Percentiles rank a stretch among this genome's conserved stretches.
Conservation (phyloP, 2,329 filamentous ascomycete genomes). For the Xylariales sp. region DNA sequence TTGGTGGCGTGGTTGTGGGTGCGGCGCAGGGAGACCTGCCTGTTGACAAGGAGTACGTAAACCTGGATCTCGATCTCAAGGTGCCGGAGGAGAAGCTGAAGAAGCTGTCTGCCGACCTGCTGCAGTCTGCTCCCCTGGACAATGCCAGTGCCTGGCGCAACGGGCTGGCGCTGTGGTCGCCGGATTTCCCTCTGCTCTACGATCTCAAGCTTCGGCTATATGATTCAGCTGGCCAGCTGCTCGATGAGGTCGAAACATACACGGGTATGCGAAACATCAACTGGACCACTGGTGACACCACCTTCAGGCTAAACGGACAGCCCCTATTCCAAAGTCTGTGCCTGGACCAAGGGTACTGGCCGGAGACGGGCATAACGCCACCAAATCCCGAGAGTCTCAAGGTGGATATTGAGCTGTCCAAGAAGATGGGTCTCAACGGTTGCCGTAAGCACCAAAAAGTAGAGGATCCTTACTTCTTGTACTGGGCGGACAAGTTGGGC, state of each 20-base stretch:
- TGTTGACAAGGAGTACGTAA: conserved; percentile 43
- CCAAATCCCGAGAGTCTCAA: conserved; percentile 41
- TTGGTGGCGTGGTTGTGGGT: conserved; percentile 43
- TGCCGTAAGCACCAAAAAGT: conserved; percentile 64
- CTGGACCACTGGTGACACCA: conserved; percentile 54
- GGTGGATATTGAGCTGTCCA: conserved; percentile 49
- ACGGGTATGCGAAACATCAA: conserved; percentile 57
- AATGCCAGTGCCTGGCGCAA: conserved; percentile 42
- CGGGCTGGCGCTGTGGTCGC: conserved; percentile 58
- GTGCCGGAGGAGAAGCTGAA: conserved; percentile 36
- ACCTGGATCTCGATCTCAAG: conserved; percentile 43
- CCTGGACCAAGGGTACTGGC: conserved; percentile 63
- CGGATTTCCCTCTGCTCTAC: conserved; percentile 53
- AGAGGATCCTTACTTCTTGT: conserved; percentile 56
- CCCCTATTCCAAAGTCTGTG: conserved; percentile 58
- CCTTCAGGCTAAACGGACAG: conserved; percentile 54
- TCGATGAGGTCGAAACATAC: conserved; percentile 56
- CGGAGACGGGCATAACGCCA: conserved; percentile 55
- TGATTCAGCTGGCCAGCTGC: conserved; percentile 29
- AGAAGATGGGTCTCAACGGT: conserved; percentile 60
- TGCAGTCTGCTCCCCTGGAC: conserved; percentile 27
- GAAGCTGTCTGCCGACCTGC: conserved; percentile 31
- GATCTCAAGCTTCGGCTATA: conserved; percentile 49
- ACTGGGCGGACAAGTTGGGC: conserved; percentile 57
- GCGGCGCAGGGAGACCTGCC: conserved; percentile 39